Base-by-base conservation (phyloP, 331 rosid species). In the Pyracantha coccinea region DNA sequence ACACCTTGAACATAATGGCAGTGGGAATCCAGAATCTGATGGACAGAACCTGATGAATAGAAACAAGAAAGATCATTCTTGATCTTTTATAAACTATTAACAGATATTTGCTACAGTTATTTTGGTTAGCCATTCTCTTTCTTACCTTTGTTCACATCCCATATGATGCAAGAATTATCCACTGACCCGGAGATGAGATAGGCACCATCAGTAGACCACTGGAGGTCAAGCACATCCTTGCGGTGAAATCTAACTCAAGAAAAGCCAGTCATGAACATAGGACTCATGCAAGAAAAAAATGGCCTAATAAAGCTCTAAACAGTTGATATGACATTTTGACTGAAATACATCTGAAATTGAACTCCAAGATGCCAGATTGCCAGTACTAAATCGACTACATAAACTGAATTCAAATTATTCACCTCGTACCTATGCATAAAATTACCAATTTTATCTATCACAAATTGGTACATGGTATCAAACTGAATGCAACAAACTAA, bases 1-100 rank as follows among this genome's bases (percentile, higher is more conserved):
- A 94, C 99, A 80, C 99, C 99, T 82, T 94, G 99, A 86, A 90
- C 99, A 84, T 94, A 94, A 87, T 94, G 96, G 73, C 77, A 88
- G 79, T 94, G 97, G 74, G 88, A 70, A 62, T 94, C 99, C 85
- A 94, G 84, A 8, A 89, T 92, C 83, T 94, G 99, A 82, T 87
- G 89, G 68, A 88, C 93, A 74, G 87, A 92, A 60, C 97, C 99
- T 92, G 82, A 78, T 69, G 78, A 47, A 72, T 59, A 76, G 72
- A 78, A 80, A 45, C 13, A 64, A 47, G 59, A 61, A 24, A 77
- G 82, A 66, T 45, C 20, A 68, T 28, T 64, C 29, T 44, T 66
- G 32, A 71, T 72, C n/a, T 35, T 44, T 19, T 58, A 35, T 69
- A 2, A 71, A 81, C 72, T 50, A 52, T 53, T 47, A 71, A 65